Conservation (phyloP, 2,329 filamentous ascomycete genomes). For the Alternaria triticina region DNA sequence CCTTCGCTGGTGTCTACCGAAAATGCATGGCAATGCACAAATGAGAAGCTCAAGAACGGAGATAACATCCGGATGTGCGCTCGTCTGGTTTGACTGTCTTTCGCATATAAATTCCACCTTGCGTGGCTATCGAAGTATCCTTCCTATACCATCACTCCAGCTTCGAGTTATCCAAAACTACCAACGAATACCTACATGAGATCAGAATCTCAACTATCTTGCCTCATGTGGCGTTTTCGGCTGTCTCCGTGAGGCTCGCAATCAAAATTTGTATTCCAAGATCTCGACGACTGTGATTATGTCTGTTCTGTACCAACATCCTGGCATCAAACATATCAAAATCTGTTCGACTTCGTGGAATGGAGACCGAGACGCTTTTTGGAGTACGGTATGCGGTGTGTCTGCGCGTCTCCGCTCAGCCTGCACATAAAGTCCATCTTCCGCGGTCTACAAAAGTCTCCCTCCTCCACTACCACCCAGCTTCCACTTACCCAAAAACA, state of each 20-base stretch:
- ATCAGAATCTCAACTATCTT: no score
- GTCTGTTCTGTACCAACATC: background rate
- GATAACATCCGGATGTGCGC: background rate
- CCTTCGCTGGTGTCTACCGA: no score
- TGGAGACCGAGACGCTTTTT: background rate
- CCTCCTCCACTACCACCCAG: fast-evolving
- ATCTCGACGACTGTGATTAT: fast-evolving
- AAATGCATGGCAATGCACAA: no score
- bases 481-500: background rate
- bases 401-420: background rate
- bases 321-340: background rate
- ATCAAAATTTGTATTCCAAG: background rate
- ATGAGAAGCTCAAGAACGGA: no score
- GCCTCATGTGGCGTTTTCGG: background rate
- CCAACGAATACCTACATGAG: no score
- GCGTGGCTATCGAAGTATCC: background rate
- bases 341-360: background rate
- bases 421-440: background rate
- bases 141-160: background rate
- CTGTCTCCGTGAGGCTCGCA: background rate
- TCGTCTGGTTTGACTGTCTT: background rate
- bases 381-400: fast-evolving
- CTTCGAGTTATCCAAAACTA: background rate
- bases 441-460: background rate
- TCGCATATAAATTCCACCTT: background rate